Base-by-base conservation (phyloP, 169 alveolate genomes). In the Plasmodium yoelii region DNA sequence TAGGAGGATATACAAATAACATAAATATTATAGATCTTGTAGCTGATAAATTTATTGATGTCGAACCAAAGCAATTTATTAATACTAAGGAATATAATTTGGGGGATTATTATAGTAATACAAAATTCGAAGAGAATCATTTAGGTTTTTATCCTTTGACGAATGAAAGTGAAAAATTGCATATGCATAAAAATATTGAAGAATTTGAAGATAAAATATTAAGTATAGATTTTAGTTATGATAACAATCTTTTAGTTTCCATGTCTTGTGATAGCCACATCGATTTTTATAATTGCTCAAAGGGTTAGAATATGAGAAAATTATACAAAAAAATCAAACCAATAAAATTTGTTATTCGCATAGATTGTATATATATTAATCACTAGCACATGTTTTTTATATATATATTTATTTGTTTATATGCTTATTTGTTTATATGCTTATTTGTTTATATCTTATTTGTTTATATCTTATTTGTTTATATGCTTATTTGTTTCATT, bases 251-350 rank as follows among this genome's bases (percentile, higher is more conserved):
- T 15, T 67, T 82, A 68, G 90, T 82, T 67, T 67, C 90, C 34
- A 68, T 67, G 71, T 55, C 72, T 39, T 82, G 84, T 67, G 44
- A 82, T 47, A 82, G 56, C 42, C 69, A 39, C 82, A 82, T 82
- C 24, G 90, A 82, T 82, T 82, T 82, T 82, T 82, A 82, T 60
- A 82, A 82, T 67, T 82, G 84, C 24, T 82, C 90, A n/a, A 67
- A 82, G 55, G 90, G 90, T 82, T 26, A 42, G 60, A 49, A 44
- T 46, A 67, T 22, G 18, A 67, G 19, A 26, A 34, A 39, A 59
- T 72, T 60, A 60, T 18, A 60, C 2, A 18, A 60, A 24, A 53
- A 46, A 55, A 56, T 63, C 22, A 22, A 42, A 39, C 56, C 12
- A 39, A 44, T 34, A 34, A 67, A 67, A n/a, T 67, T 34, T 6